Conservation (phyloP, 2,329 filamentous ascomycete species). For the Helotiales sp. region DNA sequence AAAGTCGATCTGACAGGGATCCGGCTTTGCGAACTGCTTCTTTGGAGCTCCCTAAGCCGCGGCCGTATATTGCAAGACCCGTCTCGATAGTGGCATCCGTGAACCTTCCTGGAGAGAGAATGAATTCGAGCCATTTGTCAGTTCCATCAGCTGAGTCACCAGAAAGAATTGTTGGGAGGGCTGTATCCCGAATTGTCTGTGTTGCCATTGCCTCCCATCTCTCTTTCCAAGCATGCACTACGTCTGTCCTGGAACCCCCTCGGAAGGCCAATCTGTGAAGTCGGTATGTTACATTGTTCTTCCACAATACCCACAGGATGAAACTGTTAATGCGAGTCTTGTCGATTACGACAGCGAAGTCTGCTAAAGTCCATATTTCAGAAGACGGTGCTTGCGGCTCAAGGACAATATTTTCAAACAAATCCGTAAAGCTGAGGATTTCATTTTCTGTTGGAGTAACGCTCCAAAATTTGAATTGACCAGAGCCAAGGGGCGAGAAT, state of each 20-base stretch:
- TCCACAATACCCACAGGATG: constrained; percentile 77
- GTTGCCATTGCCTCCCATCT: constrained; percentile 71
- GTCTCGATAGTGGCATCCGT: constrained; percentile 78
- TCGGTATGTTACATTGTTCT: constrained; percentile 78
- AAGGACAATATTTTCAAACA: constrained; percentile 66
- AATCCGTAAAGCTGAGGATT: constrained; percentile 65
- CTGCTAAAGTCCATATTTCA: constrained; percentile 77
- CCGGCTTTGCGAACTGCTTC: constrained; percentile 46
- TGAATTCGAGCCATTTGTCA: constrained; percentile 83
- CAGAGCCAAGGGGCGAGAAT: constrained; percentile 82
- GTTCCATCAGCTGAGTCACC: constrained; percentile 69
- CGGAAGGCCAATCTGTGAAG: constrained; percentile 74
- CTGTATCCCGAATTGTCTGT: constrained; percentile 54
- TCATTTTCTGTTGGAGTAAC: constrained; percentile 63
- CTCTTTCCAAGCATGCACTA: constrained; percentile 54
- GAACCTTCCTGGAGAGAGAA: constrained; percentile 83
- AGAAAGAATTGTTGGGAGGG: constrained; percentile 57
- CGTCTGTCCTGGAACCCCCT: constrained; percentile 31
- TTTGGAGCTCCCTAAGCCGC: constrained; percentile 51
- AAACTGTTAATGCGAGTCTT: constrained; percentile 53
- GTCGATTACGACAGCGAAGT: constrained; percentile 64
- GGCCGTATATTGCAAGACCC: constrained; percentile 78
- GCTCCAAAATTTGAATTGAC: constrained; percentile 93
- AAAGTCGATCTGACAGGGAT: constrained; percentile 74
- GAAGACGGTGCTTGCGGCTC: constrained; percentile 70